These are phyloP conservation scores for Ricinus communis DNA, from an alignment of 345 rosid genomes.

Conservation along the genomic window DNA sequence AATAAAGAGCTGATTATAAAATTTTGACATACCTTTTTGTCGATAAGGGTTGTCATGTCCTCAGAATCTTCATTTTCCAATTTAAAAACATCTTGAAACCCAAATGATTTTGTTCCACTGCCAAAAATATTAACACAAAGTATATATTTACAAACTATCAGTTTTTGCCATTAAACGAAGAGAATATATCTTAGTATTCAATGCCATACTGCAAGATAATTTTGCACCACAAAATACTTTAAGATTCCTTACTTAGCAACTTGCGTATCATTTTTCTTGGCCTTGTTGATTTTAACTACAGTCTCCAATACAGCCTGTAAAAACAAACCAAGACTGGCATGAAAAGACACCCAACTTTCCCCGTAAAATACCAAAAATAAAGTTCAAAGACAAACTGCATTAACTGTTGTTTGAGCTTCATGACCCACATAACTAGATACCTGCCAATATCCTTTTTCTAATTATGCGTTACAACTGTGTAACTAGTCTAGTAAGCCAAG, in stretches of 20 bases:
- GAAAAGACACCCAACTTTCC: too few species aligned
- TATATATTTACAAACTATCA: not conserved
- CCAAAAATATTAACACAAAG: slow-evolving; percentile 1
- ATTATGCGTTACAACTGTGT: too few species aligned
- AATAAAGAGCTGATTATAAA: not conserved
- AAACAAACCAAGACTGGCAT: slow-evolving; percentile 19
- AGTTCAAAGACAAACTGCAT: too few species aligned
- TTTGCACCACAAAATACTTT: slow-evolving; percentile 13
- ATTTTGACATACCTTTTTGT: slow-evolving; percentile 65
- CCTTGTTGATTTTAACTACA: slow-evolving; percentile 84
- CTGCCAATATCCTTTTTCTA: too few species aligned
- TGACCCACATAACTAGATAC: too few species aligned
- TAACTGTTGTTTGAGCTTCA: too few species aligned
- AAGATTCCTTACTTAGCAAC: slow-evolving; percentile 56
- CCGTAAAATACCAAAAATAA: too few species aligned
- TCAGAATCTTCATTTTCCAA: slow-evolving; percentile 94
- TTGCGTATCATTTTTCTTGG: slow-evolving; percentile 76
- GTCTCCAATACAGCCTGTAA: slow-evolving; percentile 90
- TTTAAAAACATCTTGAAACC: slow-evolving; percentile 88
- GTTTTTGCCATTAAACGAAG: not conserved
- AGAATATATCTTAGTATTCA: not conserved
- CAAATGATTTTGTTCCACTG: slow-evolving; percentile 82
- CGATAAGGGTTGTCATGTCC: slow-evolving; percentile 80
- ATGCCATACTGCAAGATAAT: not conserved
- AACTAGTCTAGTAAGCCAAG: too few species aligned